A percentile compares a stretch with the other conserved stretches of the same genome.
Evolutionary conservation across 2,329 filamentous ascomycete species (phyloP).

Genomic region (Daldinia sp.): DNA sequence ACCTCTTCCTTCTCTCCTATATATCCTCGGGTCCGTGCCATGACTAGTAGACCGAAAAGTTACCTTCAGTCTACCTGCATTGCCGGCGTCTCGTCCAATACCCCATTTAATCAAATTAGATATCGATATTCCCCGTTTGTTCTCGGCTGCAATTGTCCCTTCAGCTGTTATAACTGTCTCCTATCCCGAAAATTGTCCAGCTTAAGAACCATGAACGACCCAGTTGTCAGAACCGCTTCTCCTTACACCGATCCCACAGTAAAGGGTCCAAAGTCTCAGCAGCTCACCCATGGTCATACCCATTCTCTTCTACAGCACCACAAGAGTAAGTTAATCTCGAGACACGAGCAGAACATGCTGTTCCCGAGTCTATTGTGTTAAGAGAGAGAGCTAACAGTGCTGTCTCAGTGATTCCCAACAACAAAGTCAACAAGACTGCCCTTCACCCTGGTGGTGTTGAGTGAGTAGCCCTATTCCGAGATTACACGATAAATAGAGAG

Average conservation of each 20-base stretch:
- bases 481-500: conserved; percentile 5
- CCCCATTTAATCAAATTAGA: conserved; percentile 50
- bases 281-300: conserved; percentile 53
- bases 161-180: conserved; percentile 35
- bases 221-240: conserved; percentile 59
- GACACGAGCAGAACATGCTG: not conserved
- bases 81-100: conserved; percentile 48
- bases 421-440: conserved; percentile 86
- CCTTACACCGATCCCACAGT: conserved; percentile 59
- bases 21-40: conserved; percentile 55
- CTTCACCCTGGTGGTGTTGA: conserved; percentile 91
- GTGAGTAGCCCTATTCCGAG: conserved; percentile 66
- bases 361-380: not conserved
- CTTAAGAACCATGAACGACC: conserved; percentile 54
- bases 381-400: conserved; percentile 37
- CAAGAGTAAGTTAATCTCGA: conserved; percentile 45
- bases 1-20: conserved; percentile 50
- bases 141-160: conserved; percentile 48
- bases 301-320: conserved; percentile 47
- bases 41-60: conserved; percentile 48
- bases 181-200: conserved; percentile 38
- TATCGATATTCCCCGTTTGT: conserved; percentile 49
- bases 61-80: conserved; percentile 46
- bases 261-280: conserved; percentile 59
- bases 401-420: conserved; percentile 64